These are phyloP conservation scores for Corrigiola litoralis DNA, from an alignment of 179 eudicot genomes.

Conservation along the genomic window DNA sequence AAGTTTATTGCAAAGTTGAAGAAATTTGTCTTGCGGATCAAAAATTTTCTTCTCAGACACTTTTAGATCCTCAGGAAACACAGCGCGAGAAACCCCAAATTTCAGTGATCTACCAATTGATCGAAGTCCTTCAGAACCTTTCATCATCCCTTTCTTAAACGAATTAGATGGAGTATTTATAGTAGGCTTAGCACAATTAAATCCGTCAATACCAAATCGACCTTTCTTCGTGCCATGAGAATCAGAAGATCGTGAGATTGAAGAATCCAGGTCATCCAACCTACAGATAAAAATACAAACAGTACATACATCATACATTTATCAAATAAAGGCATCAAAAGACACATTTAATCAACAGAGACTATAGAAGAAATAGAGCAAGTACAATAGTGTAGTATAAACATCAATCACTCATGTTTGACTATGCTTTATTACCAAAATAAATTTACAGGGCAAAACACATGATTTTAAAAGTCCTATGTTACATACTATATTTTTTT, in stretches of 20 bases:
- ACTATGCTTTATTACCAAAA: neutral
- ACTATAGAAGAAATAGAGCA: neutral
- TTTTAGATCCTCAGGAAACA: conserved; percentile 90
- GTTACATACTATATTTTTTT: too few relatives aligned
- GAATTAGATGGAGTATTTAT: conserved; percentile 54
- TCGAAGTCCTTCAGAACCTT: conserved; percentile 85
- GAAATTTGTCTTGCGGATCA: conserved; percentile 95
- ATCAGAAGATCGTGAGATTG: conserved; percentile 60
- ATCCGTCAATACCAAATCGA: conserved; percentile 40
- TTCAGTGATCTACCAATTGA: conserved; percentile 88
- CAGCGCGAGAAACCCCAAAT: conserved; percentile 84
- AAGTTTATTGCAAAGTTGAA: conserved; percentile 76
- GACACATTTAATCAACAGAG: neutral
- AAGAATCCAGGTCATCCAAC: conserved; percentile 86
- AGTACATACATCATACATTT: neutral
- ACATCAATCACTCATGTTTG: neutral
- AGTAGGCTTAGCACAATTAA: conserved; percentile 32
- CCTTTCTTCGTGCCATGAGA: conserved; percentile 55
- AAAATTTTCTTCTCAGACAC: conserved; percentile 92
- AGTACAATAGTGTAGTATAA: neutral
- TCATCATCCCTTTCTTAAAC: conserved; percentile 65
- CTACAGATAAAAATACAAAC: conserved; percentile 28
- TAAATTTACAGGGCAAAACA: neutral
- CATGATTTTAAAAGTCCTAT: too few relatives aligned
- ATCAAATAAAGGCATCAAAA: conserved; percentile 1